Percentiles rank a stretch among this genome's conserved stretches.
Conservation (phyloP, 345 rosid species). For the Erysimum cheiranthoides region DNA sequence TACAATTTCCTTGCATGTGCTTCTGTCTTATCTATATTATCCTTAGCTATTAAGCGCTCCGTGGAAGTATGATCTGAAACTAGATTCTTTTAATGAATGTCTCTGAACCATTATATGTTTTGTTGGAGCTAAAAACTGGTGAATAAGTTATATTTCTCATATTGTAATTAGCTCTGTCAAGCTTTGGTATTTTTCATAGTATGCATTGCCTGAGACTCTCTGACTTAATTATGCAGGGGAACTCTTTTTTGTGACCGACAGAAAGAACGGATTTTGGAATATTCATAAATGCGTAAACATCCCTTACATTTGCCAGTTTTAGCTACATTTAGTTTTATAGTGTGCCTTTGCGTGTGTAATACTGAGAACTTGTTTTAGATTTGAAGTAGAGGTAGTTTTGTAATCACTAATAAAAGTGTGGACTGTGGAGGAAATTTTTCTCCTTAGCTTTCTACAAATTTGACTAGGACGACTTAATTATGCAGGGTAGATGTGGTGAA, state of each 20-base stretch:
- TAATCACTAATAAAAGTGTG: too few relatives aligned
- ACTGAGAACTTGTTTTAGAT: too few relatives aligned
- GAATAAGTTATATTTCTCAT: background rate
- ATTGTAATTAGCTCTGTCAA: conserved; percentile 4
- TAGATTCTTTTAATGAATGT: conserved; percentile 10
- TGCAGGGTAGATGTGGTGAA: too few relatives aligned
- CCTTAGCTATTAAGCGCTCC: too few relatives aligned
- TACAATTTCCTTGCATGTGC: too few relatives aligned
- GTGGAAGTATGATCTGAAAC: too few relatives aligned
- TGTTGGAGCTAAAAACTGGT: background rate
- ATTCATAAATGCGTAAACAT: conserved; percentile 83
- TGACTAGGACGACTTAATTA: too few relatives aligned
- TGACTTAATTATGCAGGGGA: conserved; percentile 66
- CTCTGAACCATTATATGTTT: background rate
- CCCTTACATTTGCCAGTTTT: conserved; percentile 9
- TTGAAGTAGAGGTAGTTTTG: too few relatives aligned
- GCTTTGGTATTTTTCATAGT: background rate
- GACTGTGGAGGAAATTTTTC: too few relatives aligned
- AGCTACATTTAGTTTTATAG: conserved; percentile 13
- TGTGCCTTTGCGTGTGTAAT: conserved; percentile 14
- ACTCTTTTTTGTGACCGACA: conserved; percentile 79
- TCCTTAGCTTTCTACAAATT: too few relatives aligned
- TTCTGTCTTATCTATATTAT: too few relatives aligned
- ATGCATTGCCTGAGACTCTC: conserved; percentile 12
- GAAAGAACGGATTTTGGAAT: conserved; percentile 90